These are phyloP conservation scores for Paramecium primaurelia DNA, from an alignment of 73 alveolate genomes.

Conservation along the genomic window DNA sequence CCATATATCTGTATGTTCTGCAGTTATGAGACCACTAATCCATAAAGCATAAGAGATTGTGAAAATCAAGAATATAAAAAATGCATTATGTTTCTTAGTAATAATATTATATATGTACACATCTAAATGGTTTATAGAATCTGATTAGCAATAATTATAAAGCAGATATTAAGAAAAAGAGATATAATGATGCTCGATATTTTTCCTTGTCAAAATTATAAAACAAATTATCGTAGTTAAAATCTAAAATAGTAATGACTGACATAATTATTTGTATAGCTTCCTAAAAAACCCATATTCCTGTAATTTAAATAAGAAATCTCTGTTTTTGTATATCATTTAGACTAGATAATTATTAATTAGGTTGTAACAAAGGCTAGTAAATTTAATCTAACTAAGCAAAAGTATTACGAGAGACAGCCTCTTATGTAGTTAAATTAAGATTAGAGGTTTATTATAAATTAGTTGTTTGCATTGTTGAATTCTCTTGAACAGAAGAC, in stretches of 20 bases:
- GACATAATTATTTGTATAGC: background rate
- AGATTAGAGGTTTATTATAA: background rate
- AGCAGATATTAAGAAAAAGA: background rate
- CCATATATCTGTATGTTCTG: background rate
- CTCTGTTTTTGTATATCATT: background rate
- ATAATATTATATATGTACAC: background rate
- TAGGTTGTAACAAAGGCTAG: background rate
- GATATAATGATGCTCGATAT: background rate
- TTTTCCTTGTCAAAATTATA: background rate
- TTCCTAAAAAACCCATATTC: background rate
- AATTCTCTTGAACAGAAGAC: background rate
- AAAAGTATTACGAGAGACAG: background rate
- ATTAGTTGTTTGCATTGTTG: background rate
- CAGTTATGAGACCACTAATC: slow-evolving; percentile 3
- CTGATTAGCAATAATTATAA: background rate
- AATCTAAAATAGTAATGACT: background rate
- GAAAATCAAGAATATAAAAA: background rate
- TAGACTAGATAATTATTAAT: background rate
- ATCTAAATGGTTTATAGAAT: background rate
- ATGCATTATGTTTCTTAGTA: background rate
- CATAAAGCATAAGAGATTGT: background rate
- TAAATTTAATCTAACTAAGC: background rate
- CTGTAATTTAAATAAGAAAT: background rate
- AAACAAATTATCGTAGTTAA: background rate
- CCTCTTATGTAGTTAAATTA: background rate